Evolutionary conservation across 2,329 filamentous ascomycete genomes (phyloP).

Genomic region (Amauroascus niger): DNA sequence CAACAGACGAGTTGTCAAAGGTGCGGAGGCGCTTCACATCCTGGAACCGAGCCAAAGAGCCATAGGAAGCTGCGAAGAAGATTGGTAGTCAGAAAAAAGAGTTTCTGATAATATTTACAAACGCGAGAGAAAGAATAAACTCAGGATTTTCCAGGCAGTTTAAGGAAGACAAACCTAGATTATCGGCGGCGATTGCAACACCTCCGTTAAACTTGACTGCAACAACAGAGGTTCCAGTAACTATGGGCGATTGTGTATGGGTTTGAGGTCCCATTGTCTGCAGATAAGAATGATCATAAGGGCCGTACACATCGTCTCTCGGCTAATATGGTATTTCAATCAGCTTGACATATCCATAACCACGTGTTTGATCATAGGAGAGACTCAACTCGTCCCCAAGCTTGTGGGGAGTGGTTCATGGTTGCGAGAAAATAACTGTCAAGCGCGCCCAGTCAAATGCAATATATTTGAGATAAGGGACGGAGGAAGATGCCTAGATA

Average conservation of each 20-base stretch:
- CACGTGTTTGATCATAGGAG: background rate
- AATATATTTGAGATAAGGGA: background rate
- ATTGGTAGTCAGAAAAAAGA: constrained; percentile 4
- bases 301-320: constrained; percentile 91
- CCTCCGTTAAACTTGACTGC: constrained; percentile 94
- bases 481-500: background rate
- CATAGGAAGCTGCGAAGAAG: constrained; percentile 68
- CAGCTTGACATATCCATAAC: background rate
- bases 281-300: constrained; percentile 82
- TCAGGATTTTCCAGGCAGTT: too few relatives aligned
- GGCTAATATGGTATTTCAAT: constrained; percentile 49
- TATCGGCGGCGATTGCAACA: constrained; percentile 93
- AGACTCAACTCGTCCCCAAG: constrained; percentile 53
- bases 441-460: background rate
- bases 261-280: constrained; percentile 60
- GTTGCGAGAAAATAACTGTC: background rate
- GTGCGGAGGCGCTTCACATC: constrained; percentile 89
- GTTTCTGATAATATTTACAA: background rate
- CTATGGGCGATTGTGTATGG: constrained; percentile 84
- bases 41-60: constrained; percentile 90
- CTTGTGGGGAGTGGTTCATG: constrained; percentile 59
- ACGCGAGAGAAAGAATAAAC: background rate
- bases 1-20: constrained; percentile 72
- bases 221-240: constrained; percentile 92
- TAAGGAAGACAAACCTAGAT: constrained; percentile 68